Evolutionary conservation across 352 stramenopile genomes (phyloP).

Genomic region (Phytopythium kandeliae): DNA sequence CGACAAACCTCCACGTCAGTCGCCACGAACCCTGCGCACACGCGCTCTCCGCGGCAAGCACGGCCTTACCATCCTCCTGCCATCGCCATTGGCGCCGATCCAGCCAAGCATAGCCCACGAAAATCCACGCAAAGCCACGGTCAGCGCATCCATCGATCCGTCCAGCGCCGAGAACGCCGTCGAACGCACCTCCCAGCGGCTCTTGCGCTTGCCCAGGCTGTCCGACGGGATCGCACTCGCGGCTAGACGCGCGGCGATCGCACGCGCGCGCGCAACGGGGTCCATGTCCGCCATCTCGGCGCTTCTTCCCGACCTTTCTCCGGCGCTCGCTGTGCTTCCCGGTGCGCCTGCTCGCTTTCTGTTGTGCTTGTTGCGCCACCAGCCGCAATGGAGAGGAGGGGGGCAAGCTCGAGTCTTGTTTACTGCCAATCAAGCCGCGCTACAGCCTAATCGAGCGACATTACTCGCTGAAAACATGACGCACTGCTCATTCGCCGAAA

Average conservation of each 20-base stretch:
- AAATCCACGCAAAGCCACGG: too few relatives aligned
- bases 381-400: neutral
- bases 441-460: too few relatives aligned
- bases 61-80: too few relatives aligned
- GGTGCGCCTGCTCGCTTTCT: neutral
- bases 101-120: too few relatives aligned
- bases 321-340: neutral
- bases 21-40: too few relatives aligned
- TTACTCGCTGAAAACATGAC: slow-evolving; percentile 9
- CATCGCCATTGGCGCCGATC: too few relatives aligned
- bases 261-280: slow-evolving; percentile 72
- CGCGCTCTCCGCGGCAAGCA: too few relatives aligned
- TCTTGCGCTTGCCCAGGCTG: slow-evolving; percentile 78
- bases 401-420: slow-evolving; percentile 7
- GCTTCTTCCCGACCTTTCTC: neutral
- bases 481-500: slow-evolving; percentile 11
- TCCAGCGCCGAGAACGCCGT: neutral
- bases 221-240: slow-evolving; percentile 63
- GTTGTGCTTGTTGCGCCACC: slow-evolving; percentile 1
- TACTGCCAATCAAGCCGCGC: slow-evolving; percentile 28
- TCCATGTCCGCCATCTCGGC: slow-evolving; percentile 47
- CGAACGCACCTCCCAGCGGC: slow-evolving; percentile 68
- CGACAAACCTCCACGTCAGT: neutral
- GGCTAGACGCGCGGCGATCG: slow-evolving; percentile 76
- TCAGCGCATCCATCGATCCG: too few relatives aligned